phyloP scores from a whole-genome alignment of 768 basidiomycete genomes.

The Termitomyces sp. region DNA sequence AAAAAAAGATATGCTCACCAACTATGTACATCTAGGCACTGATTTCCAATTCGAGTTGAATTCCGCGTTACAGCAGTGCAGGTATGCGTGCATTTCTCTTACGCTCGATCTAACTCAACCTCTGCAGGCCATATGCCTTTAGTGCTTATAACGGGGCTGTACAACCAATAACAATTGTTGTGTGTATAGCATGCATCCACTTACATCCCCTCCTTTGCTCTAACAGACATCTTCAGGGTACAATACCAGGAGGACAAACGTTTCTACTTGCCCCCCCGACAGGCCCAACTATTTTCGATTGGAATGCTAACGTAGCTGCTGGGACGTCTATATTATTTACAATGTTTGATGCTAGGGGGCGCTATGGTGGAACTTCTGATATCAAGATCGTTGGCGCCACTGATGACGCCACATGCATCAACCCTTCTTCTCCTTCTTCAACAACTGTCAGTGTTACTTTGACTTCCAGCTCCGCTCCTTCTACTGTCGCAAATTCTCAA shows the following conservation, averaged over 20 bases:
- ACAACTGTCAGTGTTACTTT: constrained; percentile 21
- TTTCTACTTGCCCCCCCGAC: constrained; percentile 38
- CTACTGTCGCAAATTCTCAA: constrained; percentile 7
- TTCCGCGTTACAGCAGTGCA: constrained; percentile 54
- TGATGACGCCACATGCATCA: constrained; percentile 47
- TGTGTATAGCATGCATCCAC: constrained; percentile 21
- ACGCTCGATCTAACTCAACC: neutral
- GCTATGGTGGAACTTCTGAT: constrained; percentile 58
- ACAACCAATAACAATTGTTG: constrained; percentile 52
- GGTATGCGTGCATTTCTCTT: constrained; percentile 29
- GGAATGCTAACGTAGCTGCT: constrained; percentile 51
- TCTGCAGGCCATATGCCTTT: constrained; percentile 40
- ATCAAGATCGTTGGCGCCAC: constrained; percentile 41
- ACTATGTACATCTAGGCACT: constrained; percentile 25
- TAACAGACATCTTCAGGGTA: constrained; percentile 31
- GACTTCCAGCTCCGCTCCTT: constrained; percentile 7
- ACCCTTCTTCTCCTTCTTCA: constrained; percentile 46
- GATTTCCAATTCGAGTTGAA: constrained; percentile 48
- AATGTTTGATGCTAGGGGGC: constrained; percentile 45
- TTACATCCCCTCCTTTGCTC: neutral
- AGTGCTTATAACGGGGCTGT: constrained; percentile 37
- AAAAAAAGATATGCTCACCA: neutral
- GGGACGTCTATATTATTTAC: constrained; percentile 56
- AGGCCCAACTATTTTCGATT: constrained; percentile 37
- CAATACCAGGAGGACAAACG: constrained; percentile 57